These are phyloP conservation scores for Chrysosporium queenslandicum DNA, from an alignment of 2,329 filamentous ascomycete species.

Conservation along the genomic window DNA sequence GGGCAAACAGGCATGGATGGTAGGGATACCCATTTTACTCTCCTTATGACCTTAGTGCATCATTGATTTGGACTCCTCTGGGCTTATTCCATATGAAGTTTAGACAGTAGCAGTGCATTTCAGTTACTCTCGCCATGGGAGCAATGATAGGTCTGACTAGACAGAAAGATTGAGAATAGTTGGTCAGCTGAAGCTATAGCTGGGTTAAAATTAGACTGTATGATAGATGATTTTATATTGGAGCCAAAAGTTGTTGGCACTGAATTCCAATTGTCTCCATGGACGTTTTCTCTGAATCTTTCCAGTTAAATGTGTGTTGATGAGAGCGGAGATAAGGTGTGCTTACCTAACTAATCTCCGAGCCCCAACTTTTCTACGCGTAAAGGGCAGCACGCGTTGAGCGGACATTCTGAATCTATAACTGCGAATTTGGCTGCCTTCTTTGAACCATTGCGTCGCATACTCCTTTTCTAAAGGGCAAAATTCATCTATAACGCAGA, in stretches of 20 bases:
- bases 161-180: conserved; percentile 2
- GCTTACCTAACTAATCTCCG: not conserved
- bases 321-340: too few relatives aligned
- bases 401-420: too few relatives aligned
- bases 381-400: too few relatives aligned
- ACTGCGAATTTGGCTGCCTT: too few relatives aligned
- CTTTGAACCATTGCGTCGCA: too few relatives aligned
- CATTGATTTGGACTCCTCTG: not conserved
- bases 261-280: not conserved
- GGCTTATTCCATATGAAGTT: conserved; percentile 8
- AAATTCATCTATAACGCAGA: too few relatives aligned
- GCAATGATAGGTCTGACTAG: not conserved
- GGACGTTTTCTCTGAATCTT: not conserved
- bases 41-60: not conserved
- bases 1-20: not conserved
- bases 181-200: conserved; percentile 5
- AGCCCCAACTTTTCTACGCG: not conserved
- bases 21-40: not conserved
- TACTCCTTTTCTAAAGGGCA: too few relatives aligned
- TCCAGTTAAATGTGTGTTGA: not conserved
- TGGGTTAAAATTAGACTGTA: conserved; percentile 6
- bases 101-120: conserved; percentile 10
- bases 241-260: not conserved
- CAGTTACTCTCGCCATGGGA: conserved; percentile 1
- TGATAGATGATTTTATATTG: conserved; percentile 4